Evolutionary conservation across 768 basidiomycete genomes (phyloP).

Genomic region (Trametes sanguinea): DNA sequence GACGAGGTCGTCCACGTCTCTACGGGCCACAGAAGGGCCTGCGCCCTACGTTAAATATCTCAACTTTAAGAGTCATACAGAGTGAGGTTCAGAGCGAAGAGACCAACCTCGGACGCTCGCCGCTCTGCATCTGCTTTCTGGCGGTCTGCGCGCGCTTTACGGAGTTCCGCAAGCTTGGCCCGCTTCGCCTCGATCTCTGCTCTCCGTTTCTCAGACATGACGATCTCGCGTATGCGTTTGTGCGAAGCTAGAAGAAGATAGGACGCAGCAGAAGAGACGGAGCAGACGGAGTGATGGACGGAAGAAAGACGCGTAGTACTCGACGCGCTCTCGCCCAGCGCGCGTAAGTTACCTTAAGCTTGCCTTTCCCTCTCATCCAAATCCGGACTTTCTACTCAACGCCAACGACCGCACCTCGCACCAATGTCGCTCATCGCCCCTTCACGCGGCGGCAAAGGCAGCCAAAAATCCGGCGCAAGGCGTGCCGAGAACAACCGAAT

Average conservation of each 20-base stretch:
- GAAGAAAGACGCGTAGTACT: slow-evolving; percentile 7
- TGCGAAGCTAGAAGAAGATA: no score
- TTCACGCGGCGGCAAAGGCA: slow-evolving; percentile 17
- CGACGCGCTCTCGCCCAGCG: slow-evolving; percentile 1
- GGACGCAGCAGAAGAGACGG: not conserved
- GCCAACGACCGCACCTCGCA: no score
- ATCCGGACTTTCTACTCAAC: not conserved
- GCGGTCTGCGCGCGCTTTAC: slow-evolving; percentile 73
- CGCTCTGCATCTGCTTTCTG: slow-evolving; percentile 54
- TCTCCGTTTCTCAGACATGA: slow-evolving; percentile 65
- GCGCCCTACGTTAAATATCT: slow-evolving; percentile 31
- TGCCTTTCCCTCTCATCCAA: not conserved
- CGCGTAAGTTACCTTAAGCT: no score
- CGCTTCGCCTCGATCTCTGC: slow-evolving; percentile 92
- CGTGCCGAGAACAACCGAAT: slow-evolving; percentile 66
- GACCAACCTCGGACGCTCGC: slow-evolving; percentile 23
- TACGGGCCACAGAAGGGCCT: slow-evolving; percentile 45
- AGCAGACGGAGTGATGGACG: not conserved
- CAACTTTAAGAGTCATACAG: no score
- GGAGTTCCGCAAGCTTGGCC: slow-evolving; percentile 81
- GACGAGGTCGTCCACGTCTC: slow-evolving; percentile 74
- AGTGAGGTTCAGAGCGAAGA: not conserved
- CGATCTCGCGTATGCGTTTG: no score
- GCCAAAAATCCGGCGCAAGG: slow-evolving; percentile 52
- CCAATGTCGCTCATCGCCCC: slow-evolving; percentile 53